Base-by-base conservation (phyloP, 768 basidiomycete species). In the Russula emetica region DNA sequence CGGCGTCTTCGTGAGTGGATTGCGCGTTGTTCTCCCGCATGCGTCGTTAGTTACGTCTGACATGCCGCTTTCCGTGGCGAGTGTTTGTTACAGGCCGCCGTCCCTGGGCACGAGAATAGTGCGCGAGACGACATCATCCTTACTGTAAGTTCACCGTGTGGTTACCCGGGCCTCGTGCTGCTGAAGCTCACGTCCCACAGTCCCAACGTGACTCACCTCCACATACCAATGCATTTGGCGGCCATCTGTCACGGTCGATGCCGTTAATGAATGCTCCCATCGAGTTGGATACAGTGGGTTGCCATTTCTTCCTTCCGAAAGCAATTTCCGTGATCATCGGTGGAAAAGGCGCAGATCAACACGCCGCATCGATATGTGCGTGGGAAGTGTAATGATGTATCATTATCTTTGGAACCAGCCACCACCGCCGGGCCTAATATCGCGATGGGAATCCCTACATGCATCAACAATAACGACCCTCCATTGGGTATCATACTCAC, bases 1-100 rank as follows among this genome's bases (percentile, higher is more conserved):
- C 40, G 63, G 54, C 42, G 28, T 64, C 32, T 38, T 52, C 16
- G 59, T 51, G 55, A 61, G 55, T 60, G 10, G 20, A 11, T 44
- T 11, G 11, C 55, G 45, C 40, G 11, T 11, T 38, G 2, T 40
- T n/a, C 6, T 44, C 34, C 51, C 49, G 38, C 26, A 13, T 11
- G 22, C n/a, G 22, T 38, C 22, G 32, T 36, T 47, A 32, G 32
- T 36, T 47, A 32, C 30, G 16, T 55, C 24, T 50, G 30, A 55
- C 47, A 50, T 36, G 53, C 58, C 38, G 5, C 8, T 51, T 36
- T 44, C 45, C 45, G 30, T 58, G 44, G 22, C 4, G 26, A 16
- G 11, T 49, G 20, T 53, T n/a, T 9, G 34, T 53, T 20, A 9
- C 44, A 54, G 55, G 28, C n/a, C 6, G 20, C 24, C 4, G 36